phyloP scores from a whole-genome alignment of 139 green algal genomes.

The Chlorella vulgaris region DNA sequence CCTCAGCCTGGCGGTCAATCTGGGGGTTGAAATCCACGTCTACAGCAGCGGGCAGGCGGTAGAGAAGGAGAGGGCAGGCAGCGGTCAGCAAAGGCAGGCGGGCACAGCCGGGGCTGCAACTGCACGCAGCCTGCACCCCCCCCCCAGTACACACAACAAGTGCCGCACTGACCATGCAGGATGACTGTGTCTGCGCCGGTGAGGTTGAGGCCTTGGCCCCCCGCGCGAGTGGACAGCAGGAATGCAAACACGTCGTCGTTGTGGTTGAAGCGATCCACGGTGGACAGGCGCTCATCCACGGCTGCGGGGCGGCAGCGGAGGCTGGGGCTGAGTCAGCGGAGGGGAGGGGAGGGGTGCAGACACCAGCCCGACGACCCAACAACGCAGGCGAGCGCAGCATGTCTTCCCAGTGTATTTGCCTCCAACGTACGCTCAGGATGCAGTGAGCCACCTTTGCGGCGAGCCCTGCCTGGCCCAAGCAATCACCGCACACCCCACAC shows the following conservation, averaged over 20 bases:
- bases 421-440: too few relatives aligned
- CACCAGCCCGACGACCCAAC: too few relatives aligned
- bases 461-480: too few relatives aligned
- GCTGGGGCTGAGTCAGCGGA: not conserved
- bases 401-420: too few relatives aligned
- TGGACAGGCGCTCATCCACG: conserved; percentile 78
- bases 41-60: not conserved
- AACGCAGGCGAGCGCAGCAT: too few relatives aligned
- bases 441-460: too few relatives aligned
- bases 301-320: not conserved
- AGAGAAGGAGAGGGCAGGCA: not conserved
- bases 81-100: not conserved
- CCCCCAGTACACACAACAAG: too few relatives aligned
- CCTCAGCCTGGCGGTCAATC: conserved; percentile 82
- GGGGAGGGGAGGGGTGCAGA: too few relatives aligned
- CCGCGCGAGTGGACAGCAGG: conserved; percentile 92
- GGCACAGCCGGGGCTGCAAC: not conserved
- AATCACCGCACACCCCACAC: too few relatives aligned
- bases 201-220: conserved; percentile 94
- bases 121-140: too few relatives aligned
- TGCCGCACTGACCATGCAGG: conserved; percentile 76
- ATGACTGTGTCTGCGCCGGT: conserved; percentile 95
- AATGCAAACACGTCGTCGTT: conserved; percentile 84
- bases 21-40: conserved; percentile 95
- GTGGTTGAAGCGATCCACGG: conserved; percentile 86